phyloP scores from a whole-genome alignment of 306 rosid species.

The Quillaja saponaria region DNA sequence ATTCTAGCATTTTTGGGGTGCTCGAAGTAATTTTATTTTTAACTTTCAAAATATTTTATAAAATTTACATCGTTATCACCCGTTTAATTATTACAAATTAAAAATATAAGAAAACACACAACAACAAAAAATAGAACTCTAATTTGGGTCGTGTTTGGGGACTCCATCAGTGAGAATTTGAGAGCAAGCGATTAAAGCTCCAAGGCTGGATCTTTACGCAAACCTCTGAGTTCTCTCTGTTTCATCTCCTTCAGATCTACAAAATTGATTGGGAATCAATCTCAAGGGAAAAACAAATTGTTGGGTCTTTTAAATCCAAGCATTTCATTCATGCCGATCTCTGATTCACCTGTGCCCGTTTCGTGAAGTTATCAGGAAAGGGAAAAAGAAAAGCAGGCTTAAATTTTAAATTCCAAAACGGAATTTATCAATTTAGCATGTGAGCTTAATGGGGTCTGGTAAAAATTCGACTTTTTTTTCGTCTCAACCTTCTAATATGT shows the following conservation, averaged over 20 bases:
- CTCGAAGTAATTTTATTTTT: too few relatives aligned
- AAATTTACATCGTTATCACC: too few relatives aligned
- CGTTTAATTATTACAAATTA: too few relatives aligned
- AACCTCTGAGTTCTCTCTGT: constrained; percentile 3
- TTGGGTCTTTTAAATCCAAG: neutral
- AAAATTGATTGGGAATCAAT: neutral
- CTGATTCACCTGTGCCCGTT: neutral
- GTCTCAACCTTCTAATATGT: constrained; percentile 26
- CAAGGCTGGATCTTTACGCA: constrained; percentile 21
- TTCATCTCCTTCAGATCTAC: constrained; percentile 26
- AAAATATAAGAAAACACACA: too few relatives aligned
- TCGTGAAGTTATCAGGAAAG: neutral
- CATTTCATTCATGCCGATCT: neutral
- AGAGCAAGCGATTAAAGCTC: constrained; percentile 26
- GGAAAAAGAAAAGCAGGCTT: neutral
- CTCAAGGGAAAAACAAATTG: too few relatives aligned
- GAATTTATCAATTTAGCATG: constrained; percentile 25
- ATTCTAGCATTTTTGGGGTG: too few relatives aligned
- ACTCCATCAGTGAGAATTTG: neutral
- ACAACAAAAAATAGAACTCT: neutral
- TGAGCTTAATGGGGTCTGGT: constrained; percentile 35
- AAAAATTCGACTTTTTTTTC: constrained; percentile 21
- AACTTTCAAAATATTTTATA: too few relatives aligned
- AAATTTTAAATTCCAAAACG: neutral
- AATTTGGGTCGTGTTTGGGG: neutral